Conservation (phyloP, 305 asterid genomes). For the Withania somnifera region DNA sequence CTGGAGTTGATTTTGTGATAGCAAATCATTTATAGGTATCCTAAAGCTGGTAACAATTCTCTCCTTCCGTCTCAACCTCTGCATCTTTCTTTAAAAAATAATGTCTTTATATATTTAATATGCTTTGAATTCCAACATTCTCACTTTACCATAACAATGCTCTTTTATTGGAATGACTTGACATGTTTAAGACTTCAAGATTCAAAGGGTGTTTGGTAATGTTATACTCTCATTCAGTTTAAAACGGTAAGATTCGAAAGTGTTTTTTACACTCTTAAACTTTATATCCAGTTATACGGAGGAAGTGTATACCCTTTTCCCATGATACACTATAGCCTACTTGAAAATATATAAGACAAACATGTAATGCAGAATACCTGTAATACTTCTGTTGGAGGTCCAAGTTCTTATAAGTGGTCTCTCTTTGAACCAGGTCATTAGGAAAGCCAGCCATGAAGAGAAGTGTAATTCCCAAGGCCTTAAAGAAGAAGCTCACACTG, state of each 20-base stretch:
- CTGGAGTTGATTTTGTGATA: not conserved
- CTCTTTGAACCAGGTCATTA: conserved; percentile 14
- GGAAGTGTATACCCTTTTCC: not conserved
- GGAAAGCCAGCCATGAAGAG: conserved; percentile 24
- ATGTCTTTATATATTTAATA: not conserved
- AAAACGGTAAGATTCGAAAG: not conserved
- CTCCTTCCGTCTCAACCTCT: not conserved
- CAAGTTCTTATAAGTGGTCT: conserved; percentile 20
- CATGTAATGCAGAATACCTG: conserved; percentile 3
- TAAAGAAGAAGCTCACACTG: conserved; percentile 19
- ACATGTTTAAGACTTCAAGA: not conserved
- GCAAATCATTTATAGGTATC: not conserved
- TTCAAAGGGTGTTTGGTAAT: not conserved
- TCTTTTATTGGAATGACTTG: not conserved
- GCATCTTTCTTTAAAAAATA: not conserved
- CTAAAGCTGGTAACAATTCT: not conserved
- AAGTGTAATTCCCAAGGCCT: conserved; percentile 22
- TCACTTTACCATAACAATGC: not conserved
- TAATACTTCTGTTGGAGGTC: conserved; percentile 18
- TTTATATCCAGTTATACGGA: not conserved
- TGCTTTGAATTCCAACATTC: not conserved
- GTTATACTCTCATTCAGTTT: not conserved
- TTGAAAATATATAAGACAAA: not conserved
- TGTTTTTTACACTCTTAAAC: not conserved
- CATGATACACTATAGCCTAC: not conserved